phyloP scores from a whole-genome alignment of 331 rosid species.

The Cydonia oblonga region DNA sequence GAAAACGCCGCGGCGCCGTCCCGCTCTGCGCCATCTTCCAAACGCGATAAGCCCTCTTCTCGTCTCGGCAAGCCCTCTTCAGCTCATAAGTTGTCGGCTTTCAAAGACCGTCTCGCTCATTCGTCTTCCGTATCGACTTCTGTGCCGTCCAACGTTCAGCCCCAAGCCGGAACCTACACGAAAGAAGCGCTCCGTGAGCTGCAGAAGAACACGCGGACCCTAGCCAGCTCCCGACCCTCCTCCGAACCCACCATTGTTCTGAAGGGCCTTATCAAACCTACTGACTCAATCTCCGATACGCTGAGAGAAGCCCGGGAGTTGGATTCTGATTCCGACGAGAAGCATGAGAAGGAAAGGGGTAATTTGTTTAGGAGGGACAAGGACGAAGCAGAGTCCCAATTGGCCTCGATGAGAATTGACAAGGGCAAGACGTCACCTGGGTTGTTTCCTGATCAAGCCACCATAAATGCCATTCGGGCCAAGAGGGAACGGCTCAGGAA shows the following conservation, averaged over 20 bases:
- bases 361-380: conserved; percentile 15
- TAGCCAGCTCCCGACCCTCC: conserved; percentile 43
- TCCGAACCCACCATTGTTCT: conserved; percentile 56
- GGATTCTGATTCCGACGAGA: conserved; percentile 33
- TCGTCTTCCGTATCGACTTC: conserved; percentile 31
- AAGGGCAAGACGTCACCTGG: conserved; percentile 36
- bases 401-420: conserved; percentile 48
- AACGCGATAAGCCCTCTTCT: conserved; percentile 27
- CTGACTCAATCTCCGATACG: conserved; percentile 5
- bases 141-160: conserved; percentile 68
- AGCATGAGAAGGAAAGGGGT: conserved; percentile 10
- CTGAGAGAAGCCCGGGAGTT: conserved; percentile 14
- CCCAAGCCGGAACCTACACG: conserved; percentile 89
- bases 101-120: conserved; percentile 48
- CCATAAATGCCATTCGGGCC: conserved; percentile 65
- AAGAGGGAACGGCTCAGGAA: conserved; percentile 64
- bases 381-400: conserved; percentile 30
- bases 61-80: conserved; percentile 43
- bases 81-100: conserved; percentile 54
- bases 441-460: conserved; percentile 52
- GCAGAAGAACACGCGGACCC: conserved; percentile 86
- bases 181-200: conserved; percentile 82
- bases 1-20: conserved; percentile 39
- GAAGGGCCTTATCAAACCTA: conserved; percentile 57
- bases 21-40: conserved; percentile 24